phyloP scores from a whole-genome alignment of 108 stramenopile species.

The Licmophora abbreviata region DNA sequence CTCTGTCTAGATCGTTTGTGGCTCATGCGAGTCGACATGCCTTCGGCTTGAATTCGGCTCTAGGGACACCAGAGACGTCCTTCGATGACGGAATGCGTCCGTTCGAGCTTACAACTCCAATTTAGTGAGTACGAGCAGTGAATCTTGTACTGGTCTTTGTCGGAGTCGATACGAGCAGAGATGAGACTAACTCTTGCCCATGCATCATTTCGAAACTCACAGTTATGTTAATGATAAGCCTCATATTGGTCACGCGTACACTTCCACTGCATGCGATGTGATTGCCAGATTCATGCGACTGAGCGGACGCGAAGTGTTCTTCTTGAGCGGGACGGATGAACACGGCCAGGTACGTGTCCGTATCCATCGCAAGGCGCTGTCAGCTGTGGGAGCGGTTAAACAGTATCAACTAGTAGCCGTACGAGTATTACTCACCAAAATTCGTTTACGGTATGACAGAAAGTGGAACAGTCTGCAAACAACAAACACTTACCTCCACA shows the following conservation, averaged over 20 bases:
- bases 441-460: constrained; percentile 31
- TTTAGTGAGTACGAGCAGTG: no score
- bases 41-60: no score
- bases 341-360: constrained; percentile 76
- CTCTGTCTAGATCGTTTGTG: no score
- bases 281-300: constrained; percentile 93
- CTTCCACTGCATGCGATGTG: constrained; percentile 90
- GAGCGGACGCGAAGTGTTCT: constrained; percentile 83
- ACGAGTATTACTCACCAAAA: no score
- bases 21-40: no score
- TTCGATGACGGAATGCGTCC: constrained; percentile 71
- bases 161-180: no score
- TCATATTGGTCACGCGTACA: constrained; percentile 99
- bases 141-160: no score
- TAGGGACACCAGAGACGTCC: constrained; percentile 32
- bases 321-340: constrained; percentile 96
- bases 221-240: constrained; percentile 98
- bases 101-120: constrained; percentile 96
- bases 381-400: no score
- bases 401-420: no score
- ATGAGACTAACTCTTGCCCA: no score
- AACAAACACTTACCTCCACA: constrained; percentile 65
- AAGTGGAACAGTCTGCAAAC: constrained; percentile 85
- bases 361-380: not conserved
- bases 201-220: no score